phyloP scores from a whole-genome alignment of 139 green algal species.

The Picochlorum sp. region DNA sequence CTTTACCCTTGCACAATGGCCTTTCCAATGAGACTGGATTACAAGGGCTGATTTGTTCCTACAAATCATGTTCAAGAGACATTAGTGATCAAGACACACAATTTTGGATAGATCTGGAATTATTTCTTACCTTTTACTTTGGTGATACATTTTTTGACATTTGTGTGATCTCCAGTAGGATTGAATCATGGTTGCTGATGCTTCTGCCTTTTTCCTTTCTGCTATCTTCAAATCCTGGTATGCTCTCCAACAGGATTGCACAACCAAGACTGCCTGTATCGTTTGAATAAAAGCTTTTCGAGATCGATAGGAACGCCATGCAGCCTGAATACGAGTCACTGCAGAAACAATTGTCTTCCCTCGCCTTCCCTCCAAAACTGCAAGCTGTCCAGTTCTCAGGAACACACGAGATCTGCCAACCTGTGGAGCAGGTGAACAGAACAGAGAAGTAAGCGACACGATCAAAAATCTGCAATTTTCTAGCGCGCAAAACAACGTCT shows the following conservation, averaged over 20 bases:
- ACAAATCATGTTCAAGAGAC: neutral
- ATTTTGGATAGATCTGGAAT: neutral
- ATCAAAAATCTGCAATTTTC: no score
- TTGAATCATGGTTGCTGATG: slow-evolving; percentile 35
- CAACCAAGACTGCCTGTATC: slow-evolving; percentile 7
- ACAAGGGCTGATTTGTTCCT: slow-evolving; percentile 10
- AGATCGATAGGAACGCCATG: slow-evolving; percentile 8
- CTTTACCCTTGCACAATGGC: slow-evolving; percentile 10
- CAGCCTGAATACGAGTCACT: slow-evolving; percentile 33
- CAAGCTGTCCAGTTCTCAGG: slow-evolving; percentile 46
- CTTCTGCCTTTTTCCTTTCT: slow-evolving; percentile 4
- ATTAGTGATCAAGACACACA: no score
- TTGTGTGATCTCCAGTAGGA: slow-evolving; percentile 23
- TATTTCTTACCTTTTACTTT: slow-evolving; percentile 7
- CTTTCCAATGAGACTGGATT: slow-evolving; percentile 35
- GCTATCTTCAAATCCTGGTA: slow-evolving; percentile 6
- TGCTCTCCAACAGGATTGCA: slow-evolving; percentile 40
- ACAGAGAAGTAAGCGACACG: no score
- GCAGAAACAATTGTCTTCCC: slow-evolving; percentile 16
- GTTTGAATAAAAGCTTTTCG: slow-evolving; percentile 6
- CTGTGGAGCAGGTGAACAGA: no score
- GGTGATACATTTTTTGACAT: slow-evolving; percentile 4
- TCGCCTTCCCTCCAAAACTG: slow-evolving; percentile 35
- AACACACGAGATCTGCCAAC: slow-evolving; percentile 71
- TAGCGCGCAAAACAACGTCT: no score